These are phyloP conservation scores for Arthromyces matolae DNA, from an alignment of 768 basidiomycete genomes.

Conservation along the genomic window DNA sequence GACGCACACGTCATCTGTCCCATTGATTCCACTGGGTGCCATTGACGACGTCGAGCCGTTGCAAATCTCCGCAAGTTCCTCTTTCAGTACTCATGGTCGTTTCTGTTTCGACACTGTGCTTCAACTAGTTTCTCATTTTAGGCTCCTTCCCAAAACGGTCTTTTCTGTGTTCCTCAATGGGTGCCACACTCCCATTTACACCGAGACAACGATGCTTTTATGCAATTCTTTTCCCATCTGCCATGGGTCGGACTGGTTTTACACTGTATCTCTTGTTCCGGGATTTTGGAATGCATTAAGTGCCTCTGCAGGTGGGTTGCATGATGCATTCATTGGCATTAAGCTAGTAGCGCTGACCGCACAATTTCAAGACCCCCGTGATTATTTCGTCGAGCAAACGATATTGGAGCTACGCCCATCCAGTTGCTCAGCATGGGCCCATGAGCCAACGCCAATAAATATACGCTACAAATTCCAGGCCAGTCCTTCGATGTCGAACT, in stretches of 20 bases:
- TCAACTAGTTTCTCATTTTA: constrained; percentile 45
- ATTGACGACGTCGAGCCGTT: background rate
- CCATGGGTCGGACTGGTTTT: constrained; percentile 30
- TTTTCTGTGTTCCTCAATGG: constrained; percentile 44
- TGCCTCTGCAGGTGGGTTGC: constrained; percentile 35
- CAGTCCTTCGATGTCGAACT: background rate
- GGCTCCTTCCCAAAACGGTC: constrained; percentile 38
- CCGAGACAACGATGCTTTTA: constrained; percentile 33
- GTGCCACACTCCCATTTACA: constrained; percentile 35
- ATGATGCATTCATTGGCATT: too few relatives aligned
- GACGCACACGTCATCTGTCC: background rate
- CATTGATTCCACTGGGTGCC: constrained; percentile 3
- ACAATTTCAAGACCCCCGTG: constrained; percentile 45
- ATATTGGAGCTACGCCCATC: constrained; percentile 23
- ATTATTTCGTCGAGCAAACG: constrained; percentile 50
- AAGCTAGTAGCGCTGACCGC: too few relatives aligned
- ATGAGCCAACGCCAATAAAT: background rate
- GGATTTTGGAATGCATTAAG: constrained; percentile 49
- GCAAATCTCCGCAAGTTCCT: constrained; percentile 4
- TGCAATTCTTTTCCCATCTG: constrained; percentile 23
- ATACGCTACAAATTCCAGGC: constrained; percentile 6
- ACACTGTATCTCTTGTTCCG: constrained; percentile 47
- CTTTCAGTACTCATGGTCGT: constrained; percentile 18
- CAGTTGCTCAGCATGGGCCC: background rate
- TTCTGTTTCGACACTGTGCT: constrained; percentile 40